Conservation (phyloP, 768 basidiomycete species). For the Fistulinella prunicolor region DNA sequence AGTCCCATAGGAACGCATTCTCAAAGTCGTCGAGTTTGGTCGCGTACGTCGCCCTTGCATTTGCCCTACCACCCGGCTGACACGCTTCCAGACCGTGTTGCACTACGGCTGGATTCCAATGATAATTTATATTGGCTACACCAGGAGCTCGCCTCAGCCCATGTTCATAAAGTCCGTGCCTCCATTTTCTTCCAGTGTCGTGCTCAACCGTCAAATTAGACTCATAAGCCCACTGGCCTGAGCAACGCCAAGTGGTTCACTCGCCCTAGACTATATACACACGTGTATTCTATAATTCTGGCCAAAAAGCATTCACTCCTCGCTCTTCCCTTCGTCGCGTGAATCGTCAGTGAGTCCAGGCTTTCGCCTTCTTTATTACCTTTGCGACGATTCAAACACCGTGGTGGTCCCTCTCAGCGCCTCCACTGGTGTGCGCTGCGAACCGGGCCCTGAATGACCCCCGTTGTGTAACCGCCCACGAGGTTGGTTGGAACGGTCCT, state of each 20-base stretch:
- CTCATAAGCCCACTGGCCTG: conserved; percentile 92
- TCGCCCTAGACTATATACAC: conserved; percentile 17
- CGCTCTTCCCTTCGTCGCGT: not conserved
- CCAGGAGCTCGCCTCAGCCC: conserved; percentile 88
- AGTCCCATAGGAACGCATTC: conserved; percentile 61
- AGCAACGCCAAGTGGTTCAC: no score
- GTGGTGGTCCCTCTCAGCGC: conserved; percentile 53
- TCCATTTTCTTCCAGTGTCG: not conserved
- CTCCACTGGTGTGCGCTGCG: conserved; percentile 1
- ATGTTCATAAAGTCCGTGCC: conserved; percentile 89
- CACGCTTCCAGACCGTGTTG: conserved; percentile 62
- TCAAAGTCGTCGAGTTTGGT: conserved; percentile 75
- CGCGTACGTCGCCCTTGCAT: conserved; percentile 54
- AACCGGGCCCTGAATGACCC: conserved; percentile 25
- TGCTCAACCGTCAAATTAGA: conserved; percentile 40
- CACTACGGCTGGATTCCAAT: conserved; percentile 97
- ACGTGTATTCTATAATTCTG: conserved; percentile 29
- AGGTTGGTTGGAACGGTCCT: conserved; percentile 46
- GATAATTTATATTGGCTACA: conserved; percentile 95
- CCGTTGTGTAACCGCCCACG: conserved; percentile 46
- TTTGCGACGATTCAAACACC: conserved; percentile 55
- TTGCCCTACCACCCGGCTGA: not conserved
- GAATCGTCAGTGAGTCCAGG: not conserved
- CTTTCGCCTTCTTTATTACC: not conserved
- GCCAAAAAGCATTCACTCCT: conserved; percentile 12